These are phyloP conservation scores for Cladobotryum protrusum DNA, from an alignment of 2,329 filamentous ascomycete genomes.

Conservation along the genomic window DNA sequence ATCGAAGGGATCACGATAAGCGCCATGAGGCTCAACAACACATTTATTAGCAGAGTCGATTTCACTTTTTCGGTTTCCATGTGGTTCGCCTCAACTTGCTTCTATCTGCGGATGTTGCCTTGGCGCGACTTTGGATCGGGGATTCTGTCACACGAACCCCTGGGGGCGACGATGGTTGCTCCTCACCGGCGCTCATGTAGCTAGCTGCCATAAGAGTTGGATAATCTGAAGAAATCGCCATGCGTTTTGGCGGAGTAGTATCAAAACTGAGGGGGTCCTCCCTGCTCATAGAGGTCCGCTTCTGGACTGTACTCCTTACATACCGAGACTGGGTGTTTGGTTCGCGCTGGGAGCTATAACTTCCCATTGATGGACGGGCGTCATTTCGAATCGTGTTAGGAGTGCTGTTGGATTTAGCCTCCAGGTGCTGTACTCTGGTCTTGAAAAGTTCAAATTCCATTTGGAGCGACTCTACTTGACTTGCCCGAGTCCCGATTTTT, in stretches of 20 bases:
- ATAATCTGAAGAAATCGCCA: conserved; percentile 19
- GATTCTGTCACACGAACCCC: background rate
- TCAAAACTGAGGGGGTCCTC: conserved; percentile 13
- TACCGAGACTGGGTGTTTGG: conserved; percentile 1
- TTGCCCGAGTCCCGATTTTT: conserved; percentile 32
- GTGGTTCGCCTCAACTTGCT: conserved; percentile 1
- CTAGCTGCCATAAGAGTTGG: conserved; percentile 10
- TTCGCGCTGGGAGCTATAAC: conserved; percentile 1
- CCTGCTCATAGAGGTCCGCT: conserved; percentile 14
- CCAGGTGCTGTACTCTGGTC: conserved; percentile 29
- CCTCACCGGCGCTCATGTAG: conserved; percentile 8
- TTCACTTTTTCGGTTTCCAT: conserved; percentile 10
- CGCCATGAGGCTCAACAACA: too few relatives aligned
- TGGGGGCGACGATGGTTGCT: conserved; percentile 16
- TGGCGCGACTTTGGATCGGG: conserved; percentile 5
- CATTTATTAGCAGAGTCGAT: too few relatives aligned
- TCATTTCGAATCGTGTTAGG: conserved; percentile 4
- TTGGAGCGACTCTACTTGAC: conserved; percentile 33
- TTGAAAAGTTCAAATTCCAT: conserved; percentile 38
- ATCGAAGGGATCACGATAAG: background rate
- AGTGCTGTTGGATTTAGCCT: conserved; percentile 15
- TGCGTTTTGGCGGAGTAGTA: conserved; percentile 18
- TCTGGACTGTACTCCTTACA: conserved; percentile 14
- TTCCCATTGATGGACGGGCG: background rate
- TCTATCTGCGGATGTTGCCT: background rate